Evolutionary conservation across 1,284 basidiomycete species (phyloP), one percentile per base, ranked within the genome.

Genomic region (Lentinus polychrous): DNA sequence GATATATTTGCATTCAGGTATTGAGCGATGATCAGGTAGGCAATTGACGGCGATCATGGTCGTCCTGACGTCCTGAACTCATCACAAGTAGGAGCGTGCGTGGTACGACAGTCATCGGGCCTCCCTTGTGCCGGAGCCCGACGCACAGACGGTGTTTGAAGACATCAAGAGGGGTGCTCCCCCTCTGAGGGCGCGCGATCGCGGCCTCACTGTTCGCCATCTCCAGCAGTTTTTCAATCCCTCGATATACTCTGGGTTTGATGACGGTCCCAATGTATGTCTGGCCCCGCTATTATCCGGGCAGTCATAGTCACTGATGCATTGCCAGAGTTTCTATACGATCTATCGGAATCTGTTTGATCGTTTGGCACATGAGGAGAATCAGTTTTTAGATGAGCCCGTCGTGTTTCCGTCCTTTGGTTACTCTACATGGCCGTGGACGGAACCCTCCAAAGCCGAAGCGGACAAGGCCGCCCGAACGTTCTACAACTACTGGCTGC

Each of bases 61-160:
- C 39, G 39, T 40, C 14, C 7, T 15, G 43, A 22, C 49, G 44
- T 51, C n/a, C 49, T 51, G 55, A 53, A 35, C 45, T 43, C 20
- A 14, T 31, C 33, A 50, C 61, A 71, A 74, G 71, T 78, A 94
- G 90, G 94, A 99, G 75, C 76, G 95, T 53, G 94, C 95, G 37
- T 99, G 94, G 91, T 99, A 99, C 65, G 95, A 99, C 65, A 84
- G 84, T n/a, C 94, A 98, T 65, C 81, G 90, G 40, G 86, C 91
- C 31, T 86, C 88, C n/a, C 74, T 93, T 7, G 75, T 76, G 10
- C 88, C 91, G 1, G 87, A 91, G 57, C 84, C 88, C 36, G 92
- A 94, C 63, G 86, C 81, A 17, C 77, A 86, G 49, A 83, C 81
- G 8, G 80, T 94, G 3, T 91, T 91, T 58, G 84, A 94, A 53